phyloP scores from a whole-genome alignment of 2,329 filamentous ascomycete genomes.

The Myrmaecium sp. region DNA sequence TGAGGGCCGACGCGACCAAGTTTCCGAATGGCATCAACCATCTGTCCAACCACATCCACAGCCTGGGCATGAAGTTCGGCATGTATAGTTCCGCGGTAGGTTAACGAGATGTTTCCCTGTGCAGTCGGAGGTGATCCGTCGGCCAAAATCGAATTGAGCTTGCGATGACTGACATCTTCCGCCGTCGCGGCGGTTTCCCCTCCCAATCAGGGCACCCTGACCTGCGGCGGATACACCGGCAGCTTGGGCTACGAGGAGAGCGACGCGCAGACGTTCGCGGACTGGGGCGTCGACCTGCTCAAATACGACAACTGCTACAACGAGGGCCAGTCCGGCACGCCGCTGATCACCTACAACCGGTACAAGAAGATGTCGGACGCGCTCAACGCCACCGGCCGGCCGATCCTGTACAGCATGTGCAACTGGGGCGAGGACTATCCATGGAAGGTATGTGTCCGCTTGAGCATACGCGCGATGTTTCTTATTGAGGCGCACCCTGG shows the following conservation, averaged over 20 bases:
- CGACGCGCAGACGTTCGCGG: conserved; percentile 35
- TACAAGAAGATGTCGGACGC: conserved; percentile 33
- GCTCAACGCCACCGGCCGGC: conserved; percentile 27
- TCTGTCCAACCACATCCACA: conserved; percentile 31
- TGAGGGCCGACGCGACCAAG: conserved; percentile 15
- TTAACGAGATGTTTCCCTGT: no score
- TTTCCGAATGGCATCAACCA: conserved; percentile 30
- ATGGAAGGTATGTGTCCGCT: no score
- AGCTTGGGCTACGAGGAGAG: conserved; percentile 33
- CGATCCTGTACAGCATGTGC: conserved; percentile 30
- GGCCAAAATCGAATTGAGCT: no score
- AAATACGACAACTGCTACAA: conserved; percentile 43
- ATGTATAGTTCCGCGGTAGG: conserved; percentile 36
- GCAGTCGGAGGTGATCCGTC: no score
- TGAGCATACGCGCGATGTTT: not conserved
- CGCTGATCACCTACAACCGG: conserved; percentile 27
- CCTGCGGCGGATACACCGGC: conserved; percentile 24
- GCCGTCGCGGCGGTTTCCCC: no score
- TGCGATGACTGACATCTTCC: no score
- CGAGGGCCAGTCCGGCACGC: conserved; percentile 32
- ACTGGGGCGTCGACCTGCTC: conserved; percentile 30
- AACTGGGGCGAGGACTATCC: conserved; percentile 36
- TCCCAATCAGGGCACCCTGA: conserved; percentile 28
- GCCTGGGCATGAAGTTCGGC: conserved; percentile 32
- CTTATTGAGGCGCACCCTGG: not conserved